These are phyloP conservation scores for Echites panduratus DNA, from an alignment of 257 asterid genomes.

Conservation along the genomic window DNA sequence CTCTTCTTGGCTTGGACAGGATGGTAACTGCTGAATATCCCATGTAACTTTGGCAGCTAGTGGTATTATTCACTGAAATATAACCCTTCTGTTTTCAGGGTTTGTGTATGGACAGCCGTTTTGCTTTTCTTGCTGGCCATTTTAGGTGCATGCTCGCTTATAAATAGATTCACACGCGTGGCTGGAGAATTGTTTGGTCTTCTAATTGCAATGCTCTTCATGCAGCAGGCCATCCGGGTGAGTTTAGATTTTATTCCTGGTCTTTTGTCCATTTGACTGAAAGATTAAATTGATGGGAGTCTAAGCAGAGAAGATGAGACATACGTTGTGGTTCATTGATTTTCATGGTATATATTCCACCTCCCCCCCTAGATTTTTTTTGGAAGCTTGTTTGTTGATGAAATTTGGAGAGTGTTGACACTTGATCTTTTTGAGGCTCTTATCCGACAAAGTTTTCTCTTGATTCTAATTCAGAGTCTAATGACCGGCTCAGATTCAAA, in stretches of 20 bases:
- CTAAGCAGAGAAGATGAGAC: background rate
- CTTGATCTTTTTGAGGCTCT: slow-evolving; percentile 14
- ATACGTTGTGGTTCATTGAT: background rate
- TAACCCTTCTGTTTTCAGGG: slow-evolving; percentile 45
- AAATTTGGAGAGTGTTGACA: background rate
- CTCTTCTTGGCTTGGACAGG: slow-evolving; percentile 91
- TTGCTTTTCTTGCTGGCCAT: slow-evolving; percentile 90
- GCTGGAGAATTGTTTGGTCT: slow-evolving; percentile 98
- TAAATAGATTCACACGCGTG: slow-evolving; percentile 85
- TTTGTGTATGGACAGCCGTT: slow-evolving; percentile 89
- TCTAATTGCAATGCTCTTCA: slow-evolving; percentile 92
- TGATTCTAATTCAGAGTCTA: background rate
- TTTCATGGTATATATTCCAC: background rate
- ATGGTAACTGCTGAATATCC: slow-evolving; percentile 46
- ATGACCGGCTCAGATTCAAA: background rate
- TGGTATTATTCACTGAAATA: slow-evolving; percentile 17
- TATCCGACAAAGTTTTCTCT: slow-evolving; percentile 5
- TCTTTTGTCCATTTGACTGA: slow-evolving; percentile 6
- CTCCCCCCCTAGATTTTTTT: background rate
- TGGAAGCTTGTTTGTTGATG: background rate
- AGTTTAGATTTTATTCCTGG: slow-evolving; percentile 22
- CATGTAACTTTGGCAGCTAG: slow-evolving; percentile 10
- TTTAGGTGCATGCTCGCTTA: slow-evolving; percentile 93
- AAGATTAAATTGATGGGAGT: background rate
- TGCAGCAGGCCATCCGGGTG: slow-evolving; percentile 98